These are phyloP conservation scores for Skeletonema tropicum DNA, from an alignment of 108 stramenopile genomes.

Conservation along the genomic window DNA sequence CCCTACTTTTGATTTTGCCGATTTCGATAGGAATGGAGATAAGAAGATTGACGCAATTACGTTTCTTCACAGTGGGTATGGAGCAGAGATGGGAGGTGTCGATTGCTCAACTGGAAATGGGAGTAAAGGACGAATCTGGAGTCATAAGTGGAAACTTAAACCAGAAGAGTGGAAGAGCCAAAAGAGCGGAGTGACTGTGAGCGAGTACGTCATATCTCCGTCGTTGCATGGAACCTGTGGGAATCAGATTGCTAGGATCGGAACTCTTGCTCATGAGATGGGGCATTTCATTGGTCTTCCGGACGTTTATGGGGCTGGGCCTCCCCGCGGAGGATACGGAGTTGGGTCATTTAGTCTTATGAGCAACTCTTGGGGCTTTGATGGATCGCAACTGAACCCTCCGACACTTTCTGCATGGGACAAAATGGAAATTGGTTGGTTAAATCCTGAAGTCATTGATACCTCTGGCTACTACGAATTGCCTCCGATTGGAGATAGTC, in stretches of 20 bases:
- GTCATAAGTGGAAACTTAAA: conserved; percentile 16
- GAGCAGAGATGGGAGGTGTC: conserved; percentile 27
- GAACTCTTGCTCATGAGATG: conserved; percentile 50
- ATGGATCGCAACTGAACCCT: conserved; percentile 16
- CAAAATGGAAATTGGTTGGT: conserved; percentile 31
- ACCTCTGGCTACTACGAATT: conserved; percentile 6
- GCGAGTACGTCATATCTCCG: conserved; percentile 26
- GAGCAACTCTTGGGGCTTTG: conserved; percentile 14
- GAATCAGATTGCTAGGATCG: conserved; percentile 28
- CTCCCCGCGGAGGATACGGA: conserved; percentile 8
- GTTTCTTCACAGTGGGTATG: conserved; percentile 44
- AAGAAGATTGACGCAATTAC: conserved; percentile 13
- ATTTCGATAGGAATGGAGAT: conserved; percentile 23
- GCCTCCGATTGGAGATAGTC: conserved; percentile 13
- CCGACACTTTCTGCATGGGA: conserved; percentile 28
- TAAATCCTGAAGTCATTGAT: conserved; percentile 10
- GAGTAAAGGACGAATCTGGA: conserved; percentile 18
- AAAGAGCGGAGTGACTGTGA: conserved; percentile 20
- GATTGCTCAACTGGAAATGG: conserved; percentile 35
- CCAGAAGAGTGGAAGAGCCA: conserved; percentile 6
- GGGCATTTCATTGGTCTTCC: conserved; percentile 49
- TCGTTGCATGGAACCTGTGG: conserved; percentile 36
- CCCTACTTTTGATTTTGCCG: conserved; percentile 13
- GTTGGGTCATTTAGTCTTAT: conserved; percentile 23
- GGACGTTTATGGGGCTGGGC: conserved; percentile 44